Evolutionary conservation across 2,329 filamentous ascomycete species (phyloP).

Genomic region (Clarireedia paspali): DNA sequence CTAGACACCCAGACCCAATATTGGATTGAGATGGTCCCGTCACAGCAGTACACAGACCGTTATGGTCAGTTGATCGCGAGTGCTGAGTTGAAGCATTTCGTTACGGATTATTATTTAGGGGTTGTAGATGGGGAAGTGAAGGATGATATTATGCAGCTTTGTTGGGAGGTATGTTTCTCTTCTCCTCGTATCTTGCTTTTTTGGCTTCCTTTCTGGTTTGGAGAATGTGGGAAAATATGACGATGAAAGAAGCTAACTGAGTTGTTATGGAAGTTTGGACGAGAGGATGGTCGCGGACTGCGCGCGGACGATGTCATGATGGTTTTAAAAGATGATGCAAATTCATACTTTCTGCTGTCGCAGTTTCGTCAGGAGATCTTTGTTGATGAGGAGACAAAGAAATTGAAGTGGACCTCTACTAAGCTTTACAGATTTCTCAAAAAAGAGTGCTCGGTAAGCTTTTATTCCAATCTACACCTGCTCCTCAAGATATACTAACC

Average conservation of each 20-base stretch:
- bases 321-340: conserved; percentile 4
- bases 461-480: background rate
- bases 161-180: conserved; percentile 6
- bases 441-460: conserved; percentile 4
- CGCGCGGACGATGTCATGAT: background rate
- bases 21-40: conserved; percentile 4
- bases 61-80: conserved; percentile 3
- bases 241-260: background rate
- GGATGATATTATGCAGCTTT: background rate
- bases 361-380: conserved; percentile 1
- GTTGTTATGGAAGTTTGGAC: background rate
- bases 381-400: background rate
- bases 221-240: no score
- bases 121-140: background rate
- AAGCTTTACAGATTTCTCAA: background rate
- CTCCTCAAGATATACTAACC: background rate
- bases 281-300: conserved; percentile 4
- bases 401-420: background rate
- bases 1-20: background rate
- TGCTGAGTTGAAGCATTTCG: conserved; percentile 7
- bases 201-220: no score
- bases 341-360: conserved; percentile 5
- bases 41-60: conserved; percentile 2
- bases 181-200: background rate
- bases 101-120: conserved; percentile 8